Evolutionary conservation across 768 basidiomycete genomes (phyloP), one percentile per base, ranked within the genome.

Genomic region (Hygrophorus russula): DNA sequence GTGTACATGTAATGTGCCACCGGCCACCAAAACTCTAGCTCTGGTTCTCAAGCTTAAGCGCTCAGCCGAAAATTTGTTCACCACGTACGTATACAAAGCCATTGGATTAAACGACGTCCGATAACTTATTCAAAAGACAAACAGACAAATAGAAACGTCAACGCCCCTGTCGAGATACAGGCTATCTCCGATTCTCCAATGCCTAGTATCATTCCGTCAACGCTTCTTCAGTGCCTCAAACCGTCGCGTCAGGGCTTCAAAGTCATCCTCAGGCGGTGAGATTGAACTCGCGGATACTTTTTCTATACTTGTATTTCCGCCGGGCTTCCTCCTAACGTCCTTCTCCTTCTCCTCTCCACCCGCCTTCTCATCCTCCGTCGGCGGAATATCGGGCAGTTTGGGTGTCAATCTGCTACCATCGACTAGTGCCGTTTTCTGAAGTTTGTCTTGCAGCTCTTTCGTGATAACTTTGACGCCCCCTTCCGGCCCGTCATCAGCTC

Each of bases 191-290:
- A 3, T 24, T 24, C 24, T 24, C 7, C 7, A 24, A 24, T 24
- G 3, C 24, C 24, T 24, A 7, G 24, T 3, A 33, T 4, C 32
- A 31, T 27, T 27, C 11, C 31, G 28, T 62, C 60, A 88, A 37
- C 78, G 77, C 63, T 87, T 88, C 69, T 93, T 96, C 53, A 96
- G 63, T 20, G 78, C 82, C 48, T 84, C 88, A 54, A 96, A 94
- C 45, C 92, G 77, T 58, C 74, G 78, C 40, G 81, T 66, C 39
- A 96, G 67, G 15, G 75, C 68, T 31, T 83, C 82, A 53, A 90
- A 87, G 45, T 83, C 82, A 51, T 90, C 80, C 56, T 76, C 73
- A 30, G 66, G 51, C 43, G 61, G 47, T 19, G 56, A 46, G 8
- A 53, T 39, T 29, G 57, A 51, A 17, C 52, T 36, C 47, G 52